These are phyloP conservation scores for Cynara cardunculus DNA, from an alignment of 129 eudicot genomes.

Conservation along the genomic window DNA sequence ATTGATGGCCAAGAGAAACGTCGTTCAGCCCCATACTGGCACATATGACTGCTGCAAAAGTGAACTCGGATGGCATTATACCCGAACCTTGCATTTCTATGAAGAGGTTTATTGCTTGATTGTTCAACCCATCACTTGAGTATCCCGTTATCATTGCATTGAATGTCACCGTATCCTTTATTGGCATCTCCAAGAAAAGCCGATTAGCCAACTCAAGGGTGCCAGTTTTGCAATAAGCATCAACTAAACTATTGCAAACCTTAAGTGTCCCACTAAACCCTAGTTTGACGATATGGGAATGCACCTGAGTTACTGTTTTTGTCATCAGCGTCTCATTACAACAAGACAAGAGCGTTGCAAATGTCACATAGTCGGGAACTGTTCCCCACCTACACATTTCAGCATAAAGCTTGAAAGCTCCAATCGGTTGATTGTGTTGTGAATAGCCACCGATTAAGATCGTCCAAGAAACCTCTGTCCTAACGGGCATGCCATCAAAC, in stretches of 20 bases:
- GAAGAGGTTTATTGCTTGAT: slow-evolving; percentile 50
- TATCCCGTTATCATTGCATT: slow-evolving; percentile 64
- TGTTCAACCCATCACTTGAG: slow-evolving; percentile 41
- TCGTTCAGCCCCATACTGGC: slow-evolving; percentile 51
- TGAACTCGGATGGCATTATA: slow-evolving; percentile 62
- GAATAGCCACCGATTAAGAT: slow-evolving; percentile 80
- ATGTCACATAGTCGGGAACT: slow-evolving; percentile 61
- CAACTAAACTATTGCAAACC: slow-evolving; percentile 74
- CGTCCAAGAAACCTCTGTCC: slow-evolving; percentile 74
- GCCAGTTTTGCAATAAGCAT: slow-evolving; percentile 71
- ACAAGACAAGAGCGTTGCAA: slow-evolving; percentile 63
- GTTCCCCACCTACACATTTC: slow-evolving; percentile 64
- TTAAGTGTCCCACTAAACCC: slow-evolving; percentile 43
- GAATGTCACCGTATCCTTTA: slow-evolving; percentile 61
- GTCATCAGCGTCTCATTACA: slow-evolving; percentile 44
- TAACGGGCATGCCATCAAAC: slow-evolving; percentile 47
- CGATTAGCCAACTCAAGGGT: slow-evolving; percentile 43
- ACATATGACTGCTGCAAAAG: slow-evolving; percentile 75
- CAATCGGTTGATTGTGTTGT: slow-evolving; percentile 37
- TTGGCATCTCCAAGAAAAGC: slow-evolving; percentile 48
- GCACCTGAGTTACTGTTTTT: slow-evolving; percentile 51
- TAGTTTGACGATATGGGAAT: slow-evolving; percentile 58
- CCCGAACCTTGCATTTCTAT: slow-evolving; percentile 51
- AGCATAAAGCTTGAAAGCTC: slow-evolving; percentile 53
- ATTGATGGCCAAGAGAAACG: slow-evolving; percentile 46